Percentiles rank a stretch among this genome's conserved stretches.
Evolutionary conservation across 139 green algal genomes (phyloP).

Genomic region (Closterium sp.): DNA sequence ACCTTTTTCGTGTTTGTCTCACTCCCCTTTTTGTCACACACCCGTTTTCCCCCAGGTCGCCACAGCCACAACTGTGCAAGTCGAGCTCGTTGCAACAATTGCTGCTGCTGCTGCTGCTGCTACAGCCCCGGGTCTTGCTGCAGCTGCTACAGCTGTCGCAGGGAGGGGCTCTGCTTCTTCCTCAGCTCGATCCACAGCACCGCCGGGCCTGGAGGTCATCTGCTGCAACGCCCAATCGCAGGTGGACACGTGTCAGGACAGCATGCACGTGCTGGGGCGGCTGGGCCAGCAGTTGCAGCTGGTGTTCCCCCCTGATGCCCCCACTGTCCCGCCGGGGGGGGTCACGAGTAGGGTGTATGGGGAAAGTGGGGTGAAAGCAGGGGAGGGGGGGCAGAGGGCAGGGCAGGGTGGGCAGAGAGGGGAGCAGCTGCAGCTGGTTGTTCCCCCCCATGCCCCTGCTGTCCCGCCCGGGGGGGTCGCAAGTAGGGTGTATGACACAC

Average conservation of each 20-base stretch:
- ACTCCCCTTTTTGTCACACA: too few relatives aligned
- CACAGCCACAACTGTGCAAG: not conserved
- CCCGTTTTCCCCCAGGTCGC: too few relatives aligned
- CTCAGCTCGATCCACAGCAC: not conserved
- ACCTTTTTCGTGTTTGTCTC: too few relatives aligned
- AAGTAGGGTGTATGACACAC: not conserved
- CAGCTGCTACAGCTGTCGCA: not conserved
- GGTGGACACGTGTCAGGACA: slow-evolving; percentile 24
- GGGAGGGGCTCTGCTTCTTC: not conserved
- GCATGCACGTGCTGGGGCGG: slow-evolving; percentile 1
- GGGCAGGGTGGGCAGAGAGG: not conserved
- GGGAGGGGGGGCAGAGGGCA: not conserved
- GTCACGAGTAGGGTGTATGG: not conserved
- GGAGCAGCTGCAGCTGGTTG: not conserved
- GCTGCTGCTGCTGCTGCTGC: too few relatives aligned
- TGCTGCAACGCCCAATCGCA: slow-evolving; percentile 6
- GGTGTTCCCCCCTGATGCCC: not conserved
- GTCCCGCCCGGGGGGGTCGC: not conserved
- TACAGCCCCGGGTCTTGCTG: too few relatives aligned
- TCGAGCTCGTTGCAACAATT: not conserved
- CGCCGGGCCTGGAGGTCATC: not conserved
- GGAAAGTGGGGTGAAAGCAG: not conserved
- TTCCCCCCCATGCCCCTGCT: not conserved
- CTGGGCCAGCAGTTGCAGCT: not conserved
- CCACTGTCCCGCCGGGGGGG: not conserved